phyloP scores from a whole-genome alignment of 305 asterid genomes.

The Fraxinus platypoda region DNA sequence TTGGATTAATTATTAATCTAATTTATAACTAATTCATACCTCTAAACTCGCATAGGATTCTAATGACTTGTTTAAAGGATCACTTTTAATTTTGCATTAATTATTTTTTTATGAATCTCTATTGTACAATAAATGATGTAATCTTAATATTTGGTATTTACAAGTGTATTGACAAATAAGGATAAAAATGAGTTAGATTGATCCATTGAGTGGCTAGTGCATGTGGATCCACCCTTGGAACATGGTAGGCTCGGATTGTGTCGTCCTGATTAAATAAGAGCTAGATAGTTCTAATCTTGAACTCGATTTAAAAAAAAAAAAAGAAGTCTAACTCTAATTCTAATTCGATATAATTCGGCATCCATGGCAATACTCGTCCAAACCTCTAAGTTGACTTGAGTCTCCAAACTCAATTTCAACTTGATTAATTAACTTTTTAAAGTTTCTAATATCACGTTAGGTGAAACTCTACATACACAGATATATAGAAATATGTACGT shows the following conservation, averaged over 20 bases:
- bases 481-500: too few relatives aligned
- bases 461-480: neutral
- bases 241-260: neutral
- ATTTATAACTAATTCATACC: slow-evolving; percentile 24
- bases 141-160: neutral
- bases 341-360: neutral
- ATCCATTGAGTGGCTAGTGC: neutral
- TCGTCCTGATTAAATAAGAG: neutral
- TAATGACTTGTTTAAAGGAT: slow-evolving; percentile 12
- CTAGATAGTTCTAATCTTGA: neutral
- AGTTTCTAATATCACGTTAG: neutral
- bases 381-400: neutral
- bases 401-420: neutral
- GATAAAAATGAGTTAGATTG: neutral
- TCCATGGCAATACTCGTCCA: neutral
- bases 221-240: too few relatives aligned
- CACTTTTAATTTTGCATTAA: neutral
- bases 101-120: neutral
- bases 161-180: neutral
- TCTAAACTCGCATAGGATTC: slow-evolving; percentile 38
- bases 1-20: slow-evolving; percentile 17
- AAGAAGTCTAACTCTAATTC: neutral
- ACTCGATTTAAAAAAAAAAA: neutral
- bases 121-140: neutral
- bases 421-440: neutral